These are phyloP conservation scores for Rosa lucieae DNA, from an alignment of 306 rosid species.

Conservation along the genomic window DNA sequence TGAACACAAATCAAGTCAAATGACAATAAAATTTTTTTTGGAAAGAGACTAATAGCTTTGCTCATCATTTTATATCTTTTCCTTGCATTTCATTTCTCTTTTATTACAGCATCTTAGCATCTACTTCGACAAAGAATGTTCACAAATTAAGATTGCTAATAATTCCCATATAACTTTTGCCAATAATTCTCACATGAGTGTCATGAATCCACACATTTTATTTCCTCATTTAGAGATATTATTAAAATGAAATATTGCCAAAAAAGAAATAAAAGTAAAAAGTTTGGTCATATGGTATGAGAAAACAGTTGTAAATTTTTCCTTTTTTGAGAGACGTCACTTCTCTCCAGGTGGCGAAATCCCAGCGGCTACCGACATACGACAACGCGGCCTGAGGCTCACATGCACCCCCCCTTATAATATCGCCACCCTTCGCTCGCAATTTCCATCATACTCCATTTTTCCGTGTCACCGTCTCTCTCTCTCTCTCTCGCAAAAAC, in stretches of 20 bases:
- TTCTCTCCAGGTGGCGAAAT: constrained; percentile 22
- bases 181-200: background rate
- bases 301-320: too few species aligned
- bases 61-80: background rate
- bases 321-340: constrained; percentile 1
- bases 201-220: background rate
- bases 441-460: background rate
- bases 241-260: background rate
- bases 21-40: background rate
- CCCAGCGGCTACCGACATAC: constrained; percentile 54
- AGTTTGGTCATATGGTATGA: background rate
- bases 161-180: background rate
- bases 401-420: constrained; percentile 30
- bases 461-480: too few species aligned
- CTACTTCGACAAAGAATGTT: too few species aligned
- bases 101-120: too few species aligned
- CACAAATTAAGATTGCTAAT: background rate
- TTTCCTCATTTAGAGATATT: background rate
- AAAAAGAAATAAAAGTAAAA: background rate
- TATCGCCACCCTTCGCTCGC: background rate
- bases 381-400: constrained; percentile 33
- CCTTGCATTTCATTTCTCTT: background rate
- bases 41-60: background rate
- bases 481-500: background rate
- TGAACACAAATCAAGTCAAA: background rate